Percentiles rank a stretch among this genome's conserved stretches.
Evolutionary conservation across 129 eudicot genomes (phyloP).

Genomic region (Dittrichia graveolens): DNA sequence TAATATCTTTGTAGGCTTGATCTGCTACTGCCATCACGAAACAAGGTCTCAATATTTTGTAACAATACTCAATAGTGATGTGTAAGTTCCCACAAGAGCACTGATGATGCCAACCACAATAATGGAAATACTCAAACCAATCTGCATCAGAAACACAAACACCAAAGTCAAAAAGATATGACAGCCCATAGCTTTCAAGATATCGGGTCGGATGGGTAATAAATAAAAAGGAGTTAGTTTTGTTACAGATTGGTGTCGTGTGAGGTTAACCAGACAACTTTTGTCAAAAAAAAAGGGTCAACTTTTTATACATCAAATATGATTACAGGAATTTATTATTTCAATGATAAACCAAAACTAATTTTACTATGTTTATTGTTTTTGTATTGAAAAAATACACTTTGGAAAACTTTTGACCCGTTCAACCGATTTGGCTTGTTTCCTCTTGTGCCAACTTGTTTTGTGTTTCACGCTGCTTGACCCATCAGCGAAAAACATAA

Average conservation of each 20-base stretch:
- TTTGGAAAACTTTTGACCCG: not conserved
- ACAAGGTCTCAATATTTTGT: constrained; percentile 34
- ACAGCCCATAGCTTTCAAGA: not conserved
- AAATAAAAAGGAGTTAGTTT: not conserved
- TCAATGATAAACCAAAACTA: not conserved
- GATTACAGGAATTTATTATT: not conserved
- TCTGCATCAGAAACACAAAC: constrained; percentile 32
- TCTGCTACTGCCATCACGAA: not conserved
- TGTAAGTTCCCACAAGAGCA: constrained; percentile 68
- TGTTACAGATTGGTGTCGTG: not conserved
- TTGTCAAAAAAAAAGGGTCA: not conserved
- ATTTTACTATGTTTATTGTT: not conserved
- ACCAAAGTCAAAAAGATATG: not conserved
- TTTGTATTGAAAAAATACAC: not conserved
- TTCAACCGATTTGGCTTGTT: not conserved
- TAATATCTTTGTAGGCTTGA: constrained; percentile 22
- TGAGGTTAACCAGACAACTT: not conserved
- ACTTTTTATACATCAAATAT: not conserved
- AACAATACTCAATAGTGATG: constrained; percentile 47
- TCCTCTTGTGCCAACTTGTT: not conserved
- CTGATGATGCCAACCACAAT: constrained; percentile 57
- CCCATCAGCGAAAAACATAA: not conserved
- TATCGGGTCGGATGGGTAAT: not conserved
- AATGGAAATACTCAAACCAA: constrained; percentile 48
- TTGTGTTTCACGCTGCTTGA: not conserved